phyloP scores from a whole-genome alignment of 2,329 filamentous ascomycete species.

The Pyricularia pennisetigena region DNA sequence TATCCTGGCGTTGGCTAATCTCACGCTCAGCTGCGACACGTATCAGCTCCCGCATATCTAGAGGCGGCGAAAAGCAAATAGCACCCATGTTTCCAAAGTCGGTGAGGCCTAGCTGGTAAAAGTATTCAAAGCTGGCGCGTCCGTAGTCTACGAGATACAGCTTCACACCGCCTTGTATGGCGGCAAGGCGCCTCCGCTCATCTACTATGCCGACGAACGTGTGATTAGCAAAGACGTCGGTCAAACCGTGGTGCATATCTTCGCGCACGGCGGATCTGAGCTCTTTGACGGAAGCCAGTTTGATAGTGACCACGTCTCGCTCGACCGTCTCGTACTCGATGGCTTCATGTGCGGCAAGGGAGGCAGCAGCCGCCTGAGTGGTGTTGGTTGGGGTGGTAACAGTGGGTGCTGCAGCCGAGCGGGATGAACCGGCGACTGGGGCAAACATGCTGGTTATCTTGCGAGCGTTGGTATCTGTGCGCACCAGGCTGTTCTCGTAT shows the following conservation, averaged over 20 bases:
- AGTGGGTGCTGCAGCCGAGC: slow-evolving; percentile 14
- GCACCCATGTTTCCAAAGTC: slow-evolving; percentile 92
- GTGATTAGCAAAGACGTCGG: slow-evolving; percentile 76
- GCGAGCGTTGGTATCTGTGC: slow-evolving; percentile 77
- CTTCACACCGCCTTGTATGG: slow-evolving; percentile 86
- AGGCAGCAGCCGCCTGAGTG: slow-evolving; percentile 12
- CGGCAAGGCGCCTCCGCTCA: slow-evolving; percentile 74
- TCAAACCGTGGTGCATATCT: slow-evolving; percentile 73
- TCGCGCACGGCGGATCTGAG: slow-evolving; percentile 74
- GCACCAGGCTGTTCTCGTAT: slow-evolving; percentile 80
- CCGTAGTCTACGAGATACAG: slow-evolving; percentile 92
- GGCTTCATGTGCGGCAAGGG: slow-evolving; percentile 28
- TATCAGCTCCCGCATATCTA: slow-evolving; percentile 63
- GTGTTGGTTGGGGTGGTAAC: slow-evolving; percentile 16
- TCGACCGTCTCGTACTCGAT: slow-evolving; percentile 64
- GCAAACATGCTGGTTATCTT: slow-evolving; percentile 97
- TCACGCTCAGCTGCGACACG: slow-evolving; percentile 64
- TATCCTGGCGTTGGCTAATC: slow-evolving; percentile 27
- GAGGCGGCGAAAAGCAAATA: slow-evolving; percentile 69
- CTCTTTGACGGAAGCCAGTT: slow-evolving; percentile 75
- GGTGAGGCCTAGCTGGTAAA: slow-evolving; percentile 89
- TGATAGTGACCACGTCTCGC: slow-evolving; percentile 59
- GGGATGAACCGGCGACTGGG: slow-evolving; percentile 19
- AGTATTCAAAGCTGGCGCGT: slow-evolving; percentile 75
- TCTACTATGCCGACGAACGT: slow-evolving; percentile 94